Base-by-base conservation (phyloP, 2,329 filamentous ascomycete species). In the Leptodontidium sp. region DNA sequence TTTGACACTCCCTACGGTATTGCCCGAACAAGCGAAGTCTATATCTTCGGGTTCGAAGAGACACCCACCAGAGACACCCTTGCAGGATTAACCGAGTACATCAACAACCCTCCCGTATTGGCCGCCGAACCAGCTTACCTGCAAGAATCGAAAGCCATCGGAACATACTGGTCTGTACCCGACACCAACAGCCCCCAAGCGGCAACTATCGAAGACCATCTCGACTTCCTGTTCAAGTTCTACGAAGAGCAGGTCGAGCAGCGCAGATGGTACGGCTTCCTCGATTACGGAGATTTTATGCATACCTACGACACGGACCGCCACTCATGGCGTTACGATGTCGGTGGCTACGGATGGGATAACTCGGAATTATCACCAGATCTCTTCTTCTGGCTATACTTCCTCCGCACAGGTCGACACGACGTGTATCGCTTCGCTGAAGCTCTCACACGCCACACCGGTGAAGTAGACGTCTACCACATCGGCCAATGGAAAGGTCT, bases 321-420 rank as follows among this genome's bases (percentile, higher is more conserved):
- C 4, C 88, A 90, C 70, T 81, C 81, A 0, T 90, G 88, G 88
- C 82, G 86, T 1, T 90, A 90, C 66, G 88, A 90, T 57, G 77
- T 90, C 21, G 88, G 88, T 3, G 88, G 88, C 0, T 90, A 87
- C 68, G 87, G 87, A 0, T 90, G 88, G 88, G 88, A 90, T 61
- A 90, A 90, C 74, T 88, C 85, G 0, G 88, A 90, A 75, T 80
- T 90, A 0, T 90, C 87, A 0, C 86, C 88, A 0, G 87, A 90
- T 72, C 77, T 90, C 1, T 90, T 86, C 79, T 84, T 90, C 72
- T 90, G 88, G 88, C 84, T 83, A 4, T 86, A 88, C 67, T 90
- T 90, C 78, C 81, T 90, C 1, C 84, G 85, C 11, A 90, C 87
- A 0, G 87, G 87, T 0, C 81, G 85, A 1, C 82, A 83, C 2